Evolutionary conservation across 169 alveolate species (phyloP), one percentile per base, ranked within the genome.

Genomic region (Hammondia hammondi): DNA sequence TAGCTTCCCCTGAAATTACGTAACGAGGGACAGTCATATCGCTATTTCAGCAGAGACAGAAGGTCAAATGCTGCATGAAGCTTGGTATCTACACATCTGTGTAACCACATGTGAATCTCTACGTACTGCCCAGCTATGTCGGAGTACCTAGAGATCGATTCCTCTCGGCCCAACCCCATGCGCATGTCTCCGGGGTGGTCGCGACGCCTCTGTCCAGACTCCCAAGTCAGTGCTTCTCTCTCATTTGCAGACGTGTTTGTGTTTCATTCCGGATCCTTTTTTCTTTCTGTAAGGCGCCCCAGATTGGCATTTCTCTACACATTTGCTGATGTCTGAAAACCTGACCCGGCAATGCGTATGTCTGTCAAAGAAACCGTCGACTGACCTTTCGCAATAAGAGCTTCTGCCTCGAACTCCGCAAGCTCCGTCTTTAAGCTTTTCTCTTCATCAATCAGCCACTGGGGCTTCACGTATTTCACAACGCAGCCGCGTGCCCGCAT

Each of bases 391-490:
- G 92, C 91, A 7, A 72, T 77, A 48, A 39, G 91, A 32, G 81
- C 92, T 61, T 84, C 95, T 61, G 98, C 98, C 92, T 96, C 97
- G 57, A 96, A 91, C 94, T 98, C 99, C 24, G 96, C 95, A 73
- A 98, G 92, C 89, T 97, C 97, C 27, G 96, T 95, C 39, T 96
- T 93, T 17, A 98, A 84, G 70, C 97, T 91, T 70, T 94, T 87
- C 92, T 97, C 98, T 91, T 97, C 99, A 85, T 97, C 97, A 19
- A 97, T 95, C 48, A 97, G 95, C 99, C 99, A 98, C 94, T 96
- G 92, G n/a, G 99, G 99, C 93, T 98, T 98, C 73, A 97, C 96
- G 96, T 98, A 98, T 90, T 96, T 93, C 52, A 97, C 98, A 32
- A 94, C 77, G 72, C 98, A 96, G 43, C 99, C 99, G 82, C 97